Evolutionary conservation across 345 rosid genomes (phyloP).

Genomic region (Fremontodendron californicum): DNA sequence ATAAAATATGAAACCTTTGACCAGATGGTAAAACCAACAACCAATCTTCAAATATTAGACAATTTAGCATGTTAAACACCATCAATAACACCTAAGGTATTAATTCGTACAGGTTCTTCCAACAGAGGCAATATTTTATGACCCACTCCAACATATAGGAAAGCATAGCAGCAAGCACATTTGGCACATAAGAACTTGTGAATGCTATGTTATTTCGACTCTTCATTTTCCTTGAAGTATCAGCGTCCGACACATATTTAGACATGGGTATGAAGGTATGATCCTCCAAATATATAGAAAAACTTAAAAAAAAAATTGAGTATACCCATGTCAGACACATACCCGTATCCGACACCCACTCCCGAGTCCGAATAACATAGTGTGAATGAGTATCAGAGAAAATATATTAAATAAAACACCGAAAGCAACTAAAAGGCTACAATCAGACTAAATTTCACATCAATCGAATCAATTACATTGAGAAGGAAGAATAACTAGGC

Average conservation of each 20-base stretch:
- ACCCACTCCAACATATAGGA: conserved; percentile 84
- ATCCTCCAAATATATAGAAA: no score
- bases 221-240: no score
- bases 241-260: no score
- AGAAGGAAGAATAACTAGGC: conserved; percentile 5
- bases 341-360: no score
- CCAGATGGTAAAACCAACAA: neutral
- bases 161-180: conserved; percentile 92
- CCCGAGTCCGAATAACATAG: no score
- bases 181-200: conserved; percentile 79
- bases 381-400: conserved; percentile 25
- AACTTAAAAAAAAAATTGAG: no score
- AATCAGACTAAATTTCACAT: conserved; percentile 4
- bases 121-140: conserved; percentile 66
- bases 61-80: neutral
- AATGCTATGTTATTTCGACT: no score
- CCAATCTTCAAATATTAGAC: neutral
- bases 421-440: neutral
- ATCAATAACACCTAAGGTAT: neutral
- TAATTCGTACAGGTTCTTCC: conserved; percentile 71
- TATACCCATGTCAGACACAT: no score
- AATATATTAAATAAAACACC: conserved; percentile 10
- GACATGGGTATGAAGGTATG: no score
- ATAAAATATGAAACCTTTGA: neutral
- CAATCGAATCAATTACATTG: neutral